Conservation (phyloP, 345 rosid genomes). For the Turnera subulata region DNA sequence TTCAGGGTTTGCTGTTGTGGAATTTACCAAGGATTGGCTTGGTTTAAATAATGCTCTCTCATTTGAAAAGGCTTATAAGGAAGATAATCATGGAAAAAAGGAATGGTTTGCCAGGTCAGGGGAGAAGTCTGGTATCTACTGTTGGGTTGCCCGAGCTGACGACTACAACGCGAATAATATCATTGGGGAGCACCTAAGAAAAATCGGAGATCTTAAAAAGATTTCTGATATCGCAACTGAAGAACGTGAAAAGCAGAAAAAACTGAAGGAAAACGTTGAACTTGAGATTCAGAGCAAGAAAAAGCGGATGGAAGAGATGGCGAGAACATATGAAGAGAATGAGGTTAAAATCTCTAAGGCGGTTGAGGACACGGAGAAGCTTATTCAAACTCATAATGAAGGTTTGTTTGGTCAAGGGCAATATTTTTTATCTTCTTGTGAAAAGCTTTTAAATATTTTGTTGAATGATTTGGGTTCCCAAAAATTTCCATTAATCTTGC, state of each 20-base stretch:
- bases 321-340: conserved; percentile 54
- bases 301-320: conserved; percentile 50
- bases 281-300: conserved; percentile 48
- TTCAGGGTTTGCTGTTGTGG: conserved; percentile 82
- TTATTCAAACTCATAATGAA: conserved; percentile 69
- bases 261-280: conserved; percentile 55
- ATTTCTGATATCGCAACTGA: conserved; percentile 74
- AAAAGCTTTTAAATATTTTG: neutral
- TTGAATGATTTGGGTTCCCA: too few species aligned
- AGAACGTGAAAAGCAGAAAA: conserved; percentile 78
- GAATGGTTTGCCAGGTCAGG: conserved; percentile 49
- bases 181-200: conserved; percentile 70
- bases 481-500: too few species aligned
- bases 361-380: conserved; percentile 74
- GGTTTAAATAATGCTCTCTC: conserved; percentile 86
- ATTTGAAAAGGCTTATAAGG: conserved; percentile 82
- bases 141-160: conserved; percentile 90
- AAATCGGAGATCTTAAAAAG: conserved; percentile 71
- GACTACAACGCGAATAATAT: conserved; percentile 62
- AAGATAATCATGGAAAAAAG: conserved; percentile 70
- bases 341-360: conserved; percentile 34
- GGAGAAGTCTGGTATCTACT: conserved; percentile 61
- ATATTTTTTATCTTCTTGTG: neutral
- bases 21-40: conserved; percentile 86
- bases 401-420: conserved; percentile 34